Conservation (phyloP, 2,329 filamentous ascomycete genomes). For the Penicillium sp. region DNA sequence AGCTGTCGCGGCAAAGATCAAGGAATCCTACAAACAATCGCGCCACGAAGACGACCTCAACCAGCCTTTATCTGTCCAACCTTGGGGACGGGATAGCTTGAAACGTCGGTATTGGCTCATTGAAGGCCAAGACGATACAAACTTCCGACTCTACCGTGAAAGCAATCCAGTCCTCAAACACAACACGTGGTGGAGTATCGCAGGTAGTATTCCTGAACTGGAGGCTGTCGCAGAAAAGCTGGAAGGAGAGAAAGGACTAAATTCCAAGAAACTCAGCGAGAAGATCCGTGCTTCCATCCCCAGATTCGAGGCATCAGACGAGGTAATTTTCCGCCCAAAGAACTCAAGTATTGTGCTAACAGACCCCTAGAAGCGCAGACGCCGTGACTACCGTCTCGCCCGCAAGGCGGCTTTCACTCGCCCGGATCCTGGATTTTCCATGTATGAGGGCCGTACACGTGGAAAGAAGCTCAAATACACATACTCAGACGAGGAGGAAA, state of each 20-base stretch:
- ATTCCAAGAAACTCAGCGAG: constrained; percentile 74
- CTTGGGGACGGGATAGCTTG: constrained; percentile 86
- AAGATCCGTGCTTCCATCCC: constrained; percentile 80
- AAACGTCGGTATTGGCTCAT: constrained; percentile 92
- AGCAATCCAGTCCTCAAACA: constrained; percentile 77
- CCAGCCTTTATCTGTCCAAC: constrained; percentile 83
- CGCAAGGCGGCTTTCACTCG: constrained; percentile 86
- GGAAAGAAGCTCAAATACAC: constrained; percentile 97
- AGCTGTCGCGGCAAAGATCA: constrained; percentile 75
- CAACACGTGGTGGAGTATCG: constrained; percentile 90
- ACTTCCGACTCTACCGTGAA: constrained; percentile 91
- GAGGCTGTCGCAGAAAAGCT: constrained; percentile 75
- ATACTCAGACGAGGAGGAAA: constrained; percentile 84
- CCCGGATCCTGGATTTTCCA: constrained; percentile 83
- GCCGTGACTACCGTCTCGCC: constrained; percentile 84
- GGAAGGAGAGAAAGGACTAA: constrained; percentile 75
- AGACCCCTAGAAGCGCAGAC: constrained; percentile 73
- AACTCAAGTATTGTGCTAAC: constrained; percentile 15
- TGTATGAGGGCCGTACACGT: constrained; percentile 94
- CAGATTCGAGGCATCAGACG: constrained; percentile 89
- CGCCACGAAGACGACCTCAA: constrained; percentile 78
- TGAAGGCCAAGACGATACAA: constrained; percentile 90
- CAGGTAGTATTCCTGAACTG: constrained; percentile 86
- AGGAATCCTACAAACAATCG: constrained; percentile 83
- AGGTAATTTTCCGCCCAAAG: constrained; percentile 57